Percentiles rank a stretch among this genome's conserved stretches.
Conservation (phyloP, 2,329 filamentous ascomycete species). For the Diaporthe helianthi region DNA sequence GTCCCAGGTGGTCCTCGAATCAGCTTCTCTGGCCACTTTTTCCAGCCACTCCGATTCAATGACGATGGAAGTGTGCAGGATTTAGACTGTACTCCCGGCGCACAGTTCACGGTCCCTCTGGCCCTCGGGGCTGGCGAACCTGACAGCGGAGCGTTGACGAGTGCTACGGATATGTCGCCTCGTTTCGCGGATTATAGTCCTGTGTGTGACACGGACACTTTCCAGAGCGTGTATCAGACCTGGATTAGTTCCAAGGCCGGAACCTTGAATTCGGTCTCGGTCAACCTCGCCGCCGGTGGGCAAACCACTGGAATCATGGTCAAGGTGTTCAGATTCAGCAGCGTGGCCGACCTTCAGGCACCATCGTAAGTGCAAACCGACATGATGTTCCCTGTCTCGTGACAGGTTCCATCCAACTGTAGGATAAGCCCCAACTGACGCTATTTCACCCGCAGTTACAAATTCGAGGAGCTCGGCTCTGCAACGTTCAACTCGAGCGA, state of each 20-base stretch:
- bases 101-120: conserved; percentile 4
- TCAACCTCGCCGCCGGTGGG: conserved; percentile 24
- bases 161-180: conserved; percentile 14
- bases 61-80: conserved; percentile 27
- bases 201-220: conserved; percentile 26
- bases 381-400: too few species aligned
- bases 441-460: not conserved
- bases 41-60: conserved; percentile 28
- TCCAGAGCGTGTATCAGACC: conserved; percentile 24
- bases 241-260: conserved; percentile 31
- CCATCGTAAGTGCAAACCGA: conserved; percentile 13
- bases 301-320: not conserved
- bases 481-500: conserved; percentile 25
- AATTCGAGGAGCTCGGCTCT: conserved; percentile 25
- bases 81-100: conserved; percentile 19
- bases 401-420: not conserved
- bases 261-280: conserved; percentile 3
- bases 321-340: conserved; percentile 22
- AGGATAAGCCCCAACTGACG: not conserved
- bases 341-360: conserved; percentile 4
- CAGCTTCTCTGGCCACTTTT: conserved; percentile 29
- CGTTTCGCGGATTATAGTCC: conserved; percentile 21
- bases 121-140: conserved; percentile 4
- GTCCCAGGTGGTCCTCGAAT: conserved; percentile 15
- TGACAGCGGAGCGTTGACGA: conserved; percentile 20